phyloP scores from a whole-genome alignment of 2,329 filamentous ascomycete genomes.

The Cercospora sesami region DNA sequence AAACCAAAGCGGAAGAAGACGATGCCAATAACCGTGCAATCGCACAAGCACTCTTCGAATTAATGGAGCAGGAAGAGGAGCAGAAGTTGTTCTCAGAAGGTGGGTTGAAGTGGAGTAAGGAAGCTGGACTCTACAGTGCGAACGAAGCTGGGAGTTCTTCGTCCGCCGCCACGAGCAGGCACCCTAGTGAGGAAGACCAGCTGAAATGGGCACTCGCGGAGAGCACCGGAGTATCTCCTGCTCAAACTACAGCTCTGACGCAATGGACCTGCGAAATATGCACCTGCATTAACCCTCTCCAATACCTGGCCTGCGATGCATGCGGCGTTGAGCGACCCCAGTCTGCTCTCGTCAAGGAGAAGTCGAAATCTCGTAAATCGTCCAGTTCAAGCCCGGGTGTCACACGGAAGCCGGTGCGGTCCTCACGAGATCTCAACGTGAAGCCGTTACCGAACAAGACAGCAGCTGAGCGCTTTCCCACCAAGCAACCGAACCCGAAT shows the following conservation, averaged over 20 bases:
- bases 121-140: slow-evolving; percentile 39
- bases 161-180: background rate
- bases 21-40: slow-evolving; percentile 87
- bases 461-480: slow-evolving; percentile 12
- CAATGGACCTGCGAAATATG: slow-evolving; percentile 62
- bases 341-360: slow-evolving; percentile 35
- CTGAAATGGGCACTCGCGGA: slow-evolving; percentile 41
- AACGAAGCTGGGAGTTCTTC: slow-evolving; percentile 18
- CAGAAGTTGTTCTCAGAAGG: slow-evolving; percentile 47
- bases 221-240: slow-evolving; percentile 25
- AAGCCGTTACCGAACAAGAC: slow-evolving; percentile 5
- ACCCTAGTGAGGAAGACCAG: slow-evolving; percentile 40
- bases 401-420: slow-evolving; percentile 27
- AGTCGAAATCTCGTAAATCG: background rate
- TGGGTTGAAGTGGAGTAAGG: slow-evolving; percentile 41
- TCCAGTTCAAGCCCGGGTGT: background rate
- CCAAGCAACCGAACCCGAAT: slow-evolving; percentile 39
- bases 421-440: slow-evolving; percentile 3
- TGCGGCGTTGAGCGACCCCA: slow-evolving; percentile 59
- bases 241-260: background rate
- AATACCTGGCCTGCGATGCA: slow-evolving; percentile 61
- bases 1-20: slow-evolving; percentile 81
- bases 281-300: slow-evolving; percentile 62
- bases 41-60: slow-evolving; percentile 78
- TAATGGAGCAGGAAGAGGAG: slow-evolving; percentile 76